Evolutionary conservation across 2,329 filamentous ascomycete species (phyloP), one percentile per base, ranked within the genome.

Genomic region (Teratosphaeria viscida): DNA sequence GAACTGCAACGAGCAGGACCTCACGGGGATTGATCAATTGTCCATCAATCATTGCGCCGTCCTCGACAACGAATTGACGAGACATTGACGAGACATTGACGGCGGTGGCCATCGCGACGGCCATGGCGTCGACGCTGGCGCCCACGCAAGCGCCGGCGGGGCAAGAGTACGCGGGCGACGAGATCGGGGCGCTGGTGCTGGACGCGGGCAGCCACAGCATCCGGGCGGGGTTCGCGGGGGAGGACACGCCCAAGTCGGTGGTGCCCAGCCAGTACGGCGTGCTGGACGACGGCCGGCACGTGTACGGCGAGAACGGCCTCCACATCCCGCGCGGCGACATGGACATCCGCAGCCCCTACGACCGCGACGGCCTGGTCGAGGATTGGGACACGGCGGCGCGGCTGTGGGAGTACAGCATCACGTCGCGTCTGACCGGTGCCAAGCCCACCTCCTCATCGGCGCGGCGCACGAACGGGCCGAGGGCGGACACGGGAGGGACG

Each of bases 101-200:
- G 23, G 23, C 23, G 23, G 23, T 23, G 23, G 23, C 23, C 23
- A 23, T 23, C 23, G 23, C 23, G 23, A 23, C 23, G 23, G 64
- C 54, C 57, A 67, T 67, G 62, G 60, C 68, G 19, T 64, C 65
- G 32, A 63, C 63, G 61, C 55, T 70, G 8, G 65, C 66, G 27
- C 66, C 69, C 2, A 69, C 67, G 12, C 69, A 71, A 56, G 63
- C 71, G 59, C 77, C 77, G 12, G 70, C 68, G 57, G 67, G 75
- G 57, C 70, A 74, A 63, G 77, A 79, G 66, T 79, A 79, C 63
- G 77, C 75, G 53, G 77, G 77, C 71, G 94, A 99, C 80, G 94
- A 99, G 79, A 92, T 99, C 65, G 95, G 92, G 39, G 95, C 95
- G 57, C 88, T 99, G 67, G 90, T 99, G 43, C 89, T 99, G 71